Base-by-base conservation (phyloP, 1,284 basidiomycete species). In the Trichosporon asahii region DNA sequence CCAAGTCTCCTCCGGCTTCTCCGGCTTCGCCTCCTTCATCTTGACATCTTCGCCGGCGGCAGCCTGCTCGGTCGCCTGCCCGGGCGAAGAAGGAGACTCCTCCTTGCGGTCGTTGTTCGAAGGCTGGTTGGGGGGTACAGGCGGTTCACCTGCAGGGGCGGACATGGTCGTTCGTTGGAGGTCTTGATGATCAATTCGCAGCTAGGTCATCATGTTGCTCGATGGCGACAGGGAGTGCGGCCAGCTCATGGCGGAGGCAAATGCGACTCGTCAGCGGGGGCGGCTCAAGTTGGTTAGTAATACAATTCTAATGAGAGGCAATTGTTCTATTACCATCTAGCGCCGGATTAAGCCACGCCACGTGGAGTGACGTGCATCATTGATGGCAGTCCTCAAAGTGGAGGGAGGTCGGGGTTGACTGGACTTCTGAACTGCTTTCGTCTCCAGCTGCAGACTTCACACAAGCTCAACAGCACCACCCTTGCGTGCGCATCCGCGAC, bases 1-100 rank as follows among this genome's bases (percentile, higher is more conserved):
- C 66, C 81, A 77, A 9, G 75, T 73, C 75, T 84, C 83, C 70
- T 82, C 81, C 15, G 55, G 70, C 65, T 74, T 72, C n/a, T 69
- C 70, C 12, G 74, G 70, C 65, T 74, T 72, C 37, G 37, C 64
- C 63, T 70, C 71, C 68, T 75, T 71, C 67, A 70, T 73, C 73
- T 70, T 73, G 65, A 71, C 67, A 64, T 68, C 71, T 66, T 74
- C 73, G 31, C 65, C 71, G 55, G 29, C 65, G 1, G 71, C 65
- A 5, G 71, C 65, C 9, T 70, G 66, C 9, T 70, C 70, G 12
- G 68, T 60, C 21, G 66, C 61, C 68, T 72, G 70, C 18, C 67
- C 69, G 27, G 66, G 66, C 1, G 71, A 49, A 21, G 65, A 66
- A 25, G 67, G 64, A 70, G 57, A 71, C 71, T 71, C 71, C 23